Conservation (phyloP, 2,329 filamentous ascomycete species). For the Fusarium sp. region DNA sequence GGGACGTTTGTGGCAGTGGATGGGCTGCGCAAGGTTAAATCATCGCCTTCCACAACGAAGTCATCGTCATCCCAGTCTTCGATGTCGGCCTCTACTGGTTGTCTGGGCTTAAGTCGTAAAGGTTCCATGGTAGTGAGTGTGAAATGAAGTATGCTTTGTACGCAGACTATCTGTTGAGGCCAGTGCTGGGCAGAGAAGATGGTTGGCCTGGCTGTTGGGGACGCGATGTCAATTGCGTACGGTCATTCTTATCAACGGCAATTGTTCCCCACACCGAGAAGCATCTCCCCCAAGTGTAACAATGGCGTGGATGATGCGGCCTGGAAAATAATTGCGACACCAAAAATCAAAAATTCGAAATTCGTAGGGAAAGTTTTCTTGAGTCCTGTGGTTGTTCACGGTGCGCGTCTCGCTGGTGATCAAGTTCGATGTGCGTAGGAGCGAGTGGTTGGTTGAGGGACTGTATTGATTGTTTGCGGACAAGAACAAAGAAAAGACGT, state of each 20-base stretch:
- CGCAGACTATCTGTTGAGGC: slow-evolving; percentile 22
- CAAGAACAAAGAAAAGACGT: slow-evolving; percentile 28
- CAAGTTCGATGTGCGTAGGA: slow-evolving; percentile 32
- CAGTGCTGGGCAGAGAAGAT: slow-evolving; percentile 27
- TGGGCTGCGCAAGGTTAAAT: slow-evolving; percentile 69
- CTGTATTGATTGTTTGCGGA: slow-evolving; percentile 12
- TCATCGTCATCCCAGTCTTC: slow-evolving; percentile 86
- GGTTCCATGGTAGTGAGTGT: slow-evolving; percentile 60
- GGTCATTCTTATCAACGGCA: slow-evolving; percentile 46
- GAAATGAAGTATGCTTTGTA: slow-evolving; percentile 17
- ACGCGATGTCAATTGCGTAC: slow-evolving; percentile 45
- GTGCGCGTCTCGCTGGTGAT: slow-evolving; percentile 17
- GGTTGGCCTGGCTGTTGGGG: slow-evolving; percentile 30
- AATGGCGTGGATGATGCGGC: slow-evolving; percentile 21
- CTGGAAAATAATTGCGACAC: slow-evolving; percentile 1
- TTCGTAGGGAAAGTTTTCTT: slow-evolving; percentile 16
- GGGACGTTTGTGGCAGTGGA: slow-evolving; percentile 57
- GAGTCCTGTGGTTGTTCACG: slow-evolving; percentile 13
- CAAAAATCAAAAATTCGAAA: slow-evolving; percentile 24
- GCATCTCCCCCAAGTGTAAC: slow-evolving; percentile 40
- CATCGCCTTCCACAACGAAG: slow-evolving; percentile 75
- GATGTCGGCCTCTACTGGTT: slow-evolving; percentile 68
- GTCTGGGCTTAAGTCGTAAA: slow-evolving; percentile 63
- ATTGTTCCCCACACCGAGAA: slow-evolving; percentile 40
- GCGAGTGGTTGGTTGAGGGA: slow-evolving; percentile 5